phyloP scores from a whole-genome alignment of 208 protist species.

The Jaenimonas drosophilae region DNA sequence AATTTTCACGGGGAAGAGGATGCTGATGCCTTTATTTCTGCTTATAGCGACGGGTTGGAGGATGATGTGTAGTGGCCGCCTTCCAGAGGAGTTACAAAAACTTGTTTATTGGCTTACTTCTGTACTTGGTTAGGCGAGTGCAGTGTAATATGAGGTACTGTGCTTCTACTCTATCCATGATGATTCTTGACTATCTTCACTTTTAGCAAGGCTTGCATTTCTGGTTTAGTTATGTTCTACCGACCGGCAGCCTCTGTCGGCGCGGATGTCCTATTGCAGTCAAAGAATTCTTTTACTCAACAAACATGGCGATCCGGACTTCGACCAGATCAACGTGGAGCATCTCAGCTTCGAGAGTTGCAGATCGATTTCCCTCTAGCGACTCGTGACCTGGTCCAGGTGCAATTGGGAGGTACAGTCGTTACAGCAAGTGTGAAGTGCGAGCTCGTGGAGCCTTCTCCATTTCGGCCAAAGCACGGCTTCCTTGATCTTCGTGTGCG shows the following conservation, averaged over 20 bases:
- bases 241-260: conserved; percentile 30
- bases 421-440: conserved; percentile 71
- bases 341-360: conserved; percentile 60
- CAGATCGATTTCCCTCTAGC: conserved; percentile 60
- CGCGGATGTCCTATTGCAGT: conserved; percentile 39
- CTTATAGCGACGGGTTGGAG: too few species aligned
- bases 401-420: conserved; percentile 84
- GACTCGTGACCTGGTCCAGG: conserved; percentile 60
- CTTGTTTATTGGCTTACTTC: too few species aligned
- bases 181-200: too few species aligned
- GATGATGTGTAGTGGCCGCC: too few species aligned
- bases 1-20: too few species aligned
- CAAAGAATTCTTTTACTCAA: conserved; percentile 56
- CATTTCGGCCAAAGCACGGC: conserved; percentile 92
- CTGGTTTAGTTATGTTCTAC: conserved; percentile 21
- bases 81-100: too few species aligned
- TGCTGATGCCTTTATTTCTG: too few species aligned
- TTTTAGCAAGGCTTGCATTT: too few species aligned
- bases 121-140: too few species aligned
- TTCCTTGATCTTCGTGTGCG: conserved; percentile 89
- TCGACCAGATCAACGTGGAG: conserved; percentile 61
- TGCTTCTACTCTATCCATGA: too few species aligned
- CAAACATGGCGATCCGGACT: conserved; percentile 56
- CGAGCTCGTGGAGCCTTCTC: conserved; percentile 90
- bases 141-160: too few species aligned